Evolutionary conservation across 2,329 filamentous ascomycete species (phyloP).

Genomic region (Arthrobotrys iridis): DNA sequence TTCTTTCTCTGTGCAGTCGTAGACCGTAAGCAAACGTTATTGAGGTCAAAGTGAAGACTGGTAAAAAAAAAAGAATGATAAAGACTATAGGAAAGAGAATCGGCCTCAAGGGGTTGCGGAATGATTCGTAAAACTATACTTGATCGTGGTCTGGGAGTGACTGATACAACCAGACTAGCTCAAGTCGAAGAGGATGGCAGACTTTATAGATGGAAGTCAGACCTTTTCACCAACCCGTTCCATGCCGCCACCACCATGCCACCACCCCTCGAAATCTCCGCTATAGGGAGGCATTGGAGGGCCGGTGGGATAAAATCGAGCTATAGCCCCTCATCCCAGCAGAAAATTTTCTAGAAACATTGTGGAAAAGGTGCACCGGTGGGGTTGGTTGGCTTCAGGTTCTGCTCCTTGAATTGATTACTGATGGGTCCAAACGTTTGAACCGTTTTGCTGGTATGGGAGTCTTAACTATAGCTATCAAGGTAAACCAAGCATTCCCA

Average conservation of each 20-base stretch:
- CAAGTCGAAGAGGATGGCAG: slow-evolving; percentile 12
- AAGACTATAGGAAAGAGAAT: slow-evolving; percentile 12
- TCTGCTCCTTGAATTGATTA: slow-evolving; percentile 6
- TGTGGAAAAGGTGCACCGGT: slow-evolving; percentile 12
- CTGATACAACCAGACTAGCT: background rate
- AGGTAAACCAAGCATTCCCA: background rate
- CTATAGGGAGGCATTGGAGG: slow-evolving; percentile 10
- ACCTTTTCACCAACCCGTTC: slow-evolving; percentile 27
- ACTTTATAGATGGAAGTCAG: slow-evolving; percentile 34
- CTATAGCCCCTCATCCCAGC: slow-evolving; percentile 28
- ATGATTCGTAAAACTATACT: background rate
- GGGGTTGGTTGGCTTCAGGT: background rate
- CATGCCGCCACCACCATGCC: slow-evolving; percentile 24
- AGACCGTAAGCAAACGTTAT: background rate
- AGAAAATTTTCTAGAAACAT: slow-evolving; percentile 28
- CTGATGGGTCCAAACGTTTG: slow-evolving; percentile 15
- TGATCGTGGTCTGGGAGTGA: background rate
- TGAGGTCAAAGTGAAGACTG: background rate
- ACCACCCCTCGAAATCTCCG: slow-evolving; percentile 52
- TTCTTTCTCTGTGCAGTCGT: background rate
- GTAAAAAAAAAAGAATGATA: background rate
- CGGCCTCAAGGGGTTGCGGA: background rate
- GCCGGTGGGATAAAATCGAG: slow-evolving; percentile 35
- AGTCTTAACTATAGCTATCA: background rate
- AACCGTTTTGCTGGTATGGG: background rate